phyloP scores from a whole-genome alignment of 23 red algal genomes.

The Agarophyton chilense region DNA sequence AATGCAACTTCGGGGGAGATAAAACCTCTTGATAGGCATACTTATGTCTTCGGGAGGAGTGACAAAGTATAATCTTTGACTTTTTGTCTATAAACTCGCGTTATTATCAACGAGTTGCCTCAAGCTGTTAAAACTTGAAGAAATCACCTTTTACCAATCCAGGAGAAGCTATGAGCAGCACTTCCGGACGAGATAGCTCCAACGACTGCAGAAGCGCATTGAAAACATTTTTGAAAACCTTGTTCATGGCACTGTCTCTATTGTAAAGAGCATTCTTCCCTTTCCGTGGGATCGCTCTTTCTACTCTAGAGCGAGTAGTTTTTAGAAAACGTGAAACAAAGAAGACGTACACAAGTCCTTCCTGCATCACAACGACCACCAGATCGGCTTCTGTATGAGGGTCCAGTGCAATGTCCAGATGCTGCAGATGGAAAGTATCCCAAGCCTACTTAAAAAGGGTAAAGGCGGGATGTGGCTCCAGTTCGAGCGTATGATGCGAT shows the following conservation, averaged over 20 bases:
- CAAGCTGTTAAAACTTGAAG: conserved; percentile 65
- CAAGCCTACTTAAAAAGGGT: conserved; percentile 75
- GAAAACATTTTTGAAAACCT: conserved; percentile 84
- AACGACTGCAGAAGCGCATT: conserved; percentile 75
- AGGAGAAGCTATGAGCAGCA: conserved; percentile 88
- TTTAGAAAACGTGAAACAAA: conserved; percentile 78
- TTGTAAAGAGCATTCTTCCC: conserved; percentile 84
- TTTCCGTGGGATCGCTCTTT: conserved; percentile 86
- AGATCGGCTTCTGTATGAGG: conserved; percentile 81
- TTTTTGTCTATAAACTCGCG: conserved; percentile 77
- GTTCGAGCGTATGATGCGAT: conserved; percentile 85
- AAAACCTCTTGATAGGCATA: conserved; percentile 90
- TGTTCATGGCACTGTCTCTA: conserved; percentile 76
- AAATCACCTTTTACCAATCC: conserved; percentile 94
- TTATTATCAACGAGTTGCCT: conserved; percentile 72
- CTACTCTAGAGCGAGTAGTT: conserved; percentile 77
- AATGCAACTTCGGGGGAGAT: conserved; percentile 47
- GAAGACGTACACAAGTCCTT: conserved; percentile 88
- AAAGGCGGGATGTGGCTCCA: conserved; percentile 77
- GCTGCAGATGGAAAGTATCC: conserved; percentile 78
- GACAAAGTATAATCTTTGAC: conserved; percentile 73
- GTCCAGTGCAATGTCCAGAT: conserved; percentile 64
- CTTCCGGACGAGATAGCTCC: conserved; percentile 67
- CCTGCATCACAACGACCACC: conserved; percentile 87
- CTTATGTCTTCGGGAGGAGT: conserved; percentile 81